phyloP scores from a whole-genome alignment of 208 protist species.

The Leishmania turanica region DNA sequence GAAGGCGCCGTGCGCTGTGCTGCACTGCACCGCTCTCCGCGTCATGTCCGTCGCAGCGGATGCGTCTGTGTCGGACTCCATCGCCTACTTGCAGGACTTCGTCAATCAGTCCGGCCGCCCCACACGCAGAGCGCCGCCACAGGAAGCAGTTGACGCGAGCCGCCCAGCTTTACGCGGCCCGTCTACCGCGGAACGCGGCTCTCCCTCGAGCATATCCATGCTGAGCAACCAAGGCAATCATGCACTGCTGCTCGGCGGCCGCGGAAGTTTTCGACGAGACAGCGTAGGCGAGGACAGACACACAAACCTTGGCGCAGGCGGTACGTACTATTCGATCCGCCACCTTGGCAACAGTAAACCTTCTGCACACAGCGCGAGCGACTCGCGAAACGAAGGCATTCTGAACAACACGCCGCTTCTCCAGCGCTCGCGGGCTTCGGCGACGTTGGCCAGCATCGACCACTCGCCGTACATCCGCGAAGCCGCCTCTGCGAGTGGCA shows the following conservation, averaged over 20 bases:
- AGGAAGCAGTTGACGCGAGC: neutral
- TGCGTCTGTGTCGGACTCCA: slow-evolving; percentile 35
- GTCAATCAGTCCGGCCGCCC: slow-evolving; percentile 8
- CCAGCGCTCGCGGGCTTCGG: neutral
- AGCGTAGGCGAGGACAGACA: neutral
- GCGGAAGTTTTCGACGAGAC: neutral
- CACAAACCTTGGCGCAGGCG: neutral
- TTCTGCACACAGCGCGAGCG: neutral
- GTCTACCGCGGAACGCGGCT: neutral
- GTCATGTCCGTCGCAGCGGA: slow-evolving; percentile 15
- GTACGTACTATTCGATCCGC: neutral
- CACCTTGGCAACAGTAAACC: neutral
- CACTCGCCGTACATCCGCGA: neutral
- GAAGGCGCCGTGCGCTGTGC: neutral
- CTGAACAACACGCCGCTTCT: neutral
- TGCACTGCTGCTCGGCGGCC: neutral
- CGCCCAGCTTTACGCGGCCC: neutral
- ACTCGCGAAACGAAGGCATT: neutral
- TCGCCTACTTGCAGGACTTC: slow-evolving; percentile 32
- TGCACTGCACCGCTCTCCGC: neutral
- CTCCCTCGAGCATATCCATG: neutral
- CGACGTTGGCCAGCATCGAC: neutral
- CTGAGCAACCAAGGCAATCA: slow-evolving; percentile 6
- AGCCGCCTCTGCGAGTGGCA: neutral
- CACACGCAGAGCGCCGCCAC: neutral